Conservation (phyloP, 495 filamentous ascomycete genomes). For the Glonium stellatum region DNA sequence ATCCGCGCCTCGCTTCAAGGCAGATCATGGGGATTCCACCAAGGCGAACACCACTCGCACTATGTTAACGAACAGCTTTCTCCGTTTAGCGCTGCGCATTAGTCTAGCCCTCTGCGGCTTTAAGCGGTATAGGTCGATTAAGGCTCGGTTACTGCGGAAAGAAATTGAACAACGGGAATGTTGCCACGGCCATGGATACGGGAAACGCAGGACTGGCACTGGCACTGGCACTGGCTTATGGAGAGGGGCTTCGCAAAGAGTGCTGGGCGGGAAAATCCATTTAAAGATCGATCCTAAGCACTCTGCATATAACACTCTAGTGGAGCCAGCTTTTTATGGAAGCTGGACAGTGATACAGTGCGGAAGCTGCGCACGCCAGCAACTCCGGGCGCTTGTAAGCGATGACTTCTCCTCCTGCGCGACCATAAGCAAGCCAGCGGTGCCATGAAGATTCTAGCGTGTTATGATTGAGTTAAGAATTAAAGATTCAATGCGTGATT, state of each 20-base stretch:
- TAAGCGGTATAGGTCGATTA: too few relatives aligned
- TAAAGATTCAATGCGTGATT: neutral
- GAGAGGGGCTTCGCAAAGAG: neutral
- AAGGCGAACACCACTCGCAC: neutral
- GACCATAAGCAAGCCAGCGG: neutral
- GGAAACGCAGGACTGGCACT: neutral
- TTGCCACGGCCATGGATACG: neutral
- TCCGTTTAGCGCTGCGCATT: neutral
- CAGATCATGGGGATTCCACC: conserved; percentile 1
- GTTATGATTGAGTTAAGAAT: neutral
- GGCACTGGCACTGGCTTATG: neutral
- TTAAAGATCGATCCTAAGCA: neutral
- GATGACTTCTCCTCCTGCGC: neutral
- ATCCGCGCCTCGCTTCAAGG: neutral
- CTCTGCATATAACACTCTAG: neutral
- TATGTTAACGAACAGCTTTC: neutral
- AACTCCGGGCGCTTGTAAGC: neutral
- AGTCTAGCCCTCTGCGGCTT: too few relatives aligned
- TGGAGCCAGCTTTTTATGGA: neutral
- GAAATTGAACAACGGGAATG: neutral
- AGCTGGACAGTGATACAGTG: neutral
- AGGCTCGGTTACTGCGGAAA: neutral
- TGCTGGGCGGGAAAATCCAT: neutral
- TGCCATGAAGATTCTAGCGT: neutral
- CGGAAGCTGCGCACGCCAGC: neutral